Base-by-base conservation (phyloP, 768 basidiomycete genomes). In the Coprinopsis cinerea region DNA sequence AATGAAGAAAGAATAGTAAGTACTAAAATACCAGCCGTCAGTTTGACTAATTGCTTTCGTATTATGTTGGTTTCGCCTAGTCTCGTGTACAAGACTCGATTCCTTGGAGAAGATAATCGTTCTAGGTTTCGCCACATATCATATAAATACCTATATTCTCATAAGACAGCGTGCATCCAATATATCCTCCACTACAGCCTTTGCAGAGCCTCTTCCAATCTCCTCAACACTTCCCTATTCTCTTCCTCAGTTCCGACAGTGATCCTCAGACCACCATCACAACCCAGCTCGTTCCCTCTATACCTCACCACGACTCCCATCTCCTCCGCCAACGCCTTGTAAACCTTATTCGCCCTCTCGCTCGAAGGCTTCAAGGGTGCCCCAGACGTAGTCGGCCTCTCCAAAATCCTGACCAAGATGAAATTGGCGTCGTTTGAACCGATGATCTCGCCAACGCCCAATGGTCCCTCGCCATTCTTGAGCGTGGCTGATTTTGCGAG, bases 351-450 rank as follows among this genome's bases (percentile, higher is more conserved):
- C 0, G 92, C 81, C 14, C 87, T 75, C 18, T 45, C 62, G 13
- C 41, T 58, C 24, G 67, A 63, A 13, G 66, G 66, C 24, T 67
- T 69, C 27, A 45, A 27, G 4, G 13, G 27, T 22, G 2, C 20
- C 1, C 17, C 27, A 7, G 34, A 36, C 9, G 13, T 34, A 9
- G n/a, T 2, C 24, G n/a, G 40, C 17, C 25, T 20, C 36, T 74
- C 74, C 9, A 91, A 68, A 20, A 98, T 73, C 11, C 89, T 90
- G 0, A 91, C 76, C 59, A 98, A 41, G 27, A 98, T 62, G 60
- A 99, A 99, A 64, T 99, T 99, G 15, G 92, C 93, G 60, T 93
- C 72, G 63, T 86, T 87, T 0, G 77, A 84, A 0, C 96, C 95
- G 23, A 97, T 81, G 7, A 76, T 70, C 10, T 64, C 34, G 1